Base-by-base conservation (phyloP, 164 flowering plant genomes). In the Piper betle region DNA sequence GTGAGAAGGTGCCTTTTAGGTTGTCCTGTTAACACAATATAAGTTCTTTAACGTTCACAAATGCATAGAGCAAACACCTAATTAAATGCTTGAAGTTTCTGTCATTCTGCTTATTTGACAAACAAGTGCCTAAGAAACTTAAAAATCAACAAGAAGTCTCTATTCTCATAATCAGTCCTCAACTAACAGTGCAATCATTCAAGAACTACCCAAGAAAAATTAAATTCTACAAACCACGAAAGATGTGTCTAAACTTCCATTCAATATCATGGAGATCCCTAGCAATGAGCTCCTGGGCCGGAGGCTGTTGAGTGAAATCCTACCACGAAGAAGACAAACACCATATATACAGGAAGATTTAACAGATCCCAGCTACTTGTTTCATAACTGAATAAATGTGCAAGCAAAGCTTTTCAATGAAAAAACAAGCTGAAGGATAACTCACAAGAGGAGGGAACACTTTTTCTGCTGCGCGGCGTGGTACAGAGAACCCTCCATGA, bases 401-500 rank as follows among this genome's bases (percentile, higher is more conserved):
- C 33, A 25, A 25, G 33, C 33, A 25, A 25, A 25, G 33, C 33
- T 25, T 19, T 8, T 61, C 19, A 39, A n/a, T 56, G 55, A 2
- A 33, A n/a, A 11, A 52, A 55, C 62, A 12, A 7, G 18, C 56
- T 25, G 40, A 53, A 46, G 55, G 54, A 38, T 60, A 50, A 43
- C 71, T 37, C 77, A 86, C 96, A 85, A 89, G 66, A 11, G 94
- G 94, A 62, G 96, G 91, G 41, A 88, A 88, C 52, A 88, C 96
- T 83, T 88, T 88, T 66, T 88, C 96, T 33, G 93, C 96, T 20
- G 96, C 96, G 40, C 94, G 86, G 54, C 94, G 91, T 60, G 96
- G 96, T 67, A 89, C 96, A 71, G 96, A 89, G 68, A 89, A 89
- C 5, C 94, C 96, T 57, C 96, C 96, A 77, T 88, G 96, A 0